Conservation (phyloP, 1,284 basidiomycete species). For the Takashimella koratensis region DNA sequence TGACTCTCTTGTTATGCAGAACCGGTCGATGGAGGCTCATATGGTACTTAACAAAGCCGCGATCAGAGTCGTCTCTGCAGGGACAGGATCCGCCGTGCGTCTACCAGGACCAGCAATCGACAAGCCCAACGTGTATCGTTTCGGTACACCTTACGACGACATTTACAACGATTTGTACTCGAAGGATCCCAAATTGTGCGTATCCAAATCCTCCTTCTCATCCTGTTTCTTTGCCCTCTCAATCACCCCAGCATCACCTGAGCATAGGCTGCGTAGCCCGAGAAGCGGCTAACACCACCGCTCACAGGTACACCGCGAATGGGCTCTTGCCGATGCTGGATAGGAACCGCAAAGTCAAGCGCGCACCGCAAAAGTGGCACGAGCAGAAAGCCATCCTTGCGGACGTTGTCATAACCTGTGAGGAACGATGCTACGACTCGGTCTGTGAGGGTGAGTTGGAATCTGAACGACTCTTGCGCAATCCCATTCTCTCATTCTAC, state of each 20-base stretch:
- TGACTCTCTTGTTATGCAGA: constrained; percentile 59
- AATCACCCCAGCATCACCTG: neutral
- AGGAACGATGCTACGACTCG: constrained; percentile 97
- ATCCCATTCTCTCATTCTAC: neutral
- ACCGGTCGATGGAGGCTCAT: constrained; percentile 99
- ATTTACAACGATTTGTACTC: constrained; percentile 89
- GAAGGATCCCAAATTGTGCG: constrained; percentile 82
- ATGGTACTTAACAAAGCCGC: constrained; percentile 83
- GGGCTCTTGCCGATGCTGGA: constrained; percentile 97
- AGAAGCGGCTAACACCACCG: neutral
- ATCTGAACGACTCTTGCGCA: neutral
- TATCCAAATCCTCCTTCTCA: constrained; percentile 23
- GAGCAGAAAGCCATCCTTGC: constrained; percentile 72
- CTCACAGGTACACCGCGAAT: constrained; percentile 80
- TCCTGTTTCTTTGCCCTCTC: neutral
- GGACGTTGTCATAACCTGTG: constrained; percentile 97
- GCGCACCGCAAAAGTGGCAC: constrained; percentile 95
- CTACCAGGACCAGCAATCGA: constrained; percentile 94
- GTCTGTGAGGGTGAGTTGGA: constrained; percentile 84
- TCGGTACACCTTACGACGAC: constrained; percentile 96
- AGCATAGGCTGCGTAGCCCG: neutral
- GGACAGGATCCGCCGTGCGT: constrained; percentile 95
- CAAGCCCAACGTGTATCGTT: constrained; percentile 94
- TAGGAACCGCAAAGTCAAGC: constrained; percentile 86
- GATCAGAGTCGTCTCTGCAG: constrained; percentile 85